phyloP scores from a whole-genome alignment of 768 basidiomycete species.

The Mycena latifolia region DNA sequence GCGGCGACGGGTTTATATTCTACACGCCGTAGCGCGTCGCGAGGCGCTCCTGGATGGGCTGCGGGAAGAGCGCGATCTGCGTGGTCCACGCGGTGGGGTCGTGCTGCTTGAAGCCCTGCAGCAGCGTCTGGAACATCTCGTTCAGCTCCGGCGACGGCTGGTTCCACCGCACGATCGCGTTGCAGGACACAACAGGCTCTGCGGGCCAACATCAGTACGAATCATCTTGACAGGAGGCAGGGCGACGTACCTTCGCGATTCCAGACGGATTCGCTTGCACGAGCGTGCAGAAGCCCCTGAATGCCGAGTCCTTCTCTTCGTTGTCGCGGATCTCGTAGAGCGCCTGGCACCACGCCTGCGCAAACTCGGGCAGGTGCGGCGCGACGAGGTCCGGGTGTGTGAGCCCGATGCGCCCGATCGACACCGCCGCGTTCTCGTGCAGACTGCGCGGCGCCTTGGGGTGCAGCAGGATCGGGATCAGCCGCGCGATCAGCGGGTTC shows the following conservation, averaged over 20 bases:
- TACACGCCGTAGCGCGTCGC: conserved; percentile 90
- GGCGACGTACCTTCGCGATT: conserved; percentile 90
- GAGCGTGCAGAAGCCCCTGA: conserved; percentile 96
- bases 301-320: conserved; percentile 99
- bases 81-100: conserved; percentile 88
- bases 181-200: conserved; percentile 98
- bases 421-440: conserved; percentile 98
- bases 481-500: conserved; percentile 83
- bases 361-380: conserved; percentile 90
- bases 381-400: conserved; percentile 93
- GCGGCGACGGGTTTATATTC: too few relatives aligned
- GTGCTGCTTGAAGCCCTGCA: conserved; percentile 92
- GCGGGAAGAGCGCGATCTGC: conserved; percentile 87
- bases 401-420: conserved; percentile 95
- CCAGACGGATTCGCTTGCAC: conserved; percentile 96
- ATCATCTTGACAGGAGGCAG: conserved; percentile 29
- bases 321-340: conserved; percentile 99
- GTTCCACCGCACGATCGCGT: conserved; percentile 96
- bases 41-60: conserved; percentile 89
- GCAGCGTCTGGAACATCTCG: conserved; percentile 91
- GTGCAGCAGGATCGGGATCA: conserved; percentile 94
- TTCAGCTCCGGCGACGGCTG: conserved; percentile 93
- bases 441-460: conserved; percentile 93
- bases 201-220: conserved; percentile 26
- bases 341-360: conserved; percentile 96